These are phyloP conservation scores for Pulicaria dysenterica DNA, from an alignment of 129 eudicot genomes.

Conservation along the genomic window DNA sequence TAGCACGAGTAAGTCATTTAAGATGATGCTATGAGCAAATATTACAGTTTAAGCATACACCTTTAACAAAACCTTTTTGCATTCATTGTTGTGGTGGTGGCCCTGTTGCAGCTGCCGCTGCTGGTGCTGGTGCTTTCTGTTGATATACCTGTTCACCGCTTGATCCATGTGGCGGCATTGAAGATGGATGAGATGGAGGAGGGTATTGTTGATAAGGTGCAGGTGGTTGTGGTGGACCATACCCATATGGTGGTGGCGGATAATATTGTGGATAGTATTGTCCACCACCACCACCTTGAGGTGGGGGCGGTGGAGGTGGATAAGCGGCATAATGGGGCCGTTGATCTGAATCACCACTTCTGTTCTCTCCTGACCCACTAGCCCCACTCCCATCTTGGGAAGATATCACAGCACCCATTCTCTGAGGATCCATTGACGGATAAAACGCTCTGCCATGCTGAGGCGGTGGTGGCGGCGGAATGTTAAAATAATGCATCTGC, in stretches of 20 bases:
- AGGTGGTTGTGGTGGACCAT: constrained; percentile 44
- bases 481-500: constrained; percentile 69
- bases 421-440: constrained; percentile 94
- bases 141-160: constrained; percentile 45
- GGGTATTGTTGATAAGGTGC: constrained; percentile 86
- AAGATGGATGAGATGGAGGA: constrained; percentile 50
- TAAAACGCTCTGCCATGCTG: constrained; percentile 74
- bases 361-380: constrained; percentile 50
- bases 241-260: constrained; percentile 77
- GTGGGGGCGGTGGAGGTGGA: constrained; percentile 68
- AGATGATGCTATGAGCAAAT: background rate
- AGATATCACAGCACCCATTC: constrained; percentile 81
- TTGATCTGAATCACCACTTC: constrained; percentile 26
- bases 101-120: constrained; percentile 20
- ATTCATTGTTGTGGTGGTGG: constrained; percentile 24
- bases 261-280: constrained; percentile 78
- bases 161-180: constrained; percentile 53
- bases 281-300: constrained; percentile 51
- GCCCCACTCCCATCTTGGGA: constrained; percentile 65
- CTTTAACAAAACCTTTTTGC: background rate
- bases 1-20: constrained; percentile 4
- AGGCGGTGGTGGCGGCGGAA: constrained; percentile 69
- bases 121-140: constrained; percentile 33
- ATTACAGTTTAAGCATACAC: background rate
- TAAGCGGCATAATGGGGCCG: constrained; percentile 50